Conservation (phyloP, 75 land plant species). For the Picea glauca region DNA sequence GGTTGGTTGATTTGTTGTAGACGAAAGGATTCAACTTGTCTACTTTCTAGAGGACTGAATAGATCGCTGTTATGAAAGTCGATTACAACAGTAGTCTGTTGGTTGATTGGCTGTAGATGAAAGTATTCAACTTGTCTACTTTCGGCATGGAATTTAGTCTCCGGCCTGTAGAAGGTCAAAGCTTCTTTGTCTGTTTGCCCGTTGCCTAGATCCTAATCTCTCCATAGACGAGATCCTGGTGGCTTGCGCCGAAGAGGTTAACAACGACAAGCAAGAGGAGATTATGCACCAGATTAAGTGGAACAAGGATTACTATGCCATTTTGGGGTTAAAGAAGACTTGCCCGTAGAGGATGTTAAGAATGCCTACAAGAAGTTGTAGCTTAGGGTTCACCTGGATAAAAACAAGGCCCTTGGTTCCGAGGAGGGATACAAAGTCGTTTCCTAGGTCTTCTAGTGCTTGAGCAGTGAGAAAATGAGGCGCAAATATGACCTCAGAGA, state of each 20-base stretch:
- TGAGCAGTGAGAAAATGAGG: constrained; percentile 58
- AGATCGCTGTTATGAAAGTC: no score
- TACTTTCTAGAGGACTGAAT: no score
- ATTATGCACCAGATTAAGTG: constrained; percentile 49
- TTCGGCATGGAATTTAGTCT: no score
- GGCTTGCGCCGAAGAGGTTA: background rate
- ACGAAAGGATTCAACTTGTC: no score
- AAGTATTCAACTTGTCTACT: no score
- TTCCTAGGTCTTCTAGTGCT: constrained; percentile 72
- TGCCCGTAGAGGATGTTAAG: constrained; percentile 69
- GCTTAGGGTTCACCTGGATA: constrained; percentile 87
- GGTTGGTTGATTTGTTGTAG: no score
- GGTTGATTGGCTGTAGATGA: no score
- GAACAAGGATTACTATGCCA: constrained; percentile 65
- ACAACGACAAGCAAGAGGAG: constrained; percentile 48
- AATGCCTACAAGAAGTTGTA: constrained; percentile 83
- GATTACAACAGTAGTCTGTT: no score
- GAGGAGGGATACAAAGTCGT: constrained; percentile 90
- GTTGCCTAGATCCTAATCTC: constrained; percentile 57
- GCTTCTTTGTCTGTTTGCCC: no score
- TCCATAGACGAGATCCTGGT: constrained; percentile 48
- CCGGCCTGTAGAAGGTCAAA: no score
- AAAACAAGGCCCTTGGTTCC: constrained; percentile 85
- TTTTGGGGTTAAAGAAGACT: constrained; percentile 69
- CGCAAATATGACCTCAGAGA: constrained; percentile 62